Evolutionary conservation across 2,329 filamentous ascomycete genomes (phyloP), one percentile per base, ranked within the genome.

Genomic region (Talaromyces pinophilus): DNA sequence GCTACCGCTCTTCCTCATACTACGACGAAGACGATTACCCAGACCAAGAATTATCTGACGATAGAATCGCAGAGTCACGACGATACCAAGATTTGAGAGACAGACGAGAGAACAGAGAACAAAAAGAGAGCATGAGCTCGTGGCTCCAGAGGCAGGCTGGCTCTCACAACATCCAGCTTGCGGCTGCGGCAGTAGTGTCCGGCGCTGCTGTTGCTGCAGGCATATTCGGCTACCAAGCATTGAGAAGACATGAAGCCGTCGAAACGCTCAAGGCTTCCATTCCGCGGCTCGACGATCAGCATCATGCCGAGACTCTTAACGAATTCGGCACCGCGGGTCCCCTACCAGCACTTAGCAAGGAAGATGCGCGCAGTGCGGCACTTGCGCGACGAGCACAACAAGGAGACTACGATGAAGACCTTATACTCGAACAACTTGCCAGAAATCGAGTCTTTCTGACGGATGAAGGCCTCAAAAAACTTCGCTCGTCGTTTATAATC

Each of bases 341-440:
- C 67, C 67, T 68, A 42, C 72, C 71, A 52, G 75, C 71, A 52
- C 61, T 77, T 60, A 80, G 74, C 70, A 80, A 79, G 65, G 87
- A 89, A 74, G 87, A 89, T 71, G 82, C 86, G 72, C 81, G 84
- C 68, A 84, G 84, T 70, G 83, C 84, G 65, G 84, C 83, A 66
- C 81, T 89, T 54, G 87, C 87, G 48, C 81, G 83, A 64, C 81
- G 86, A 72, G 87, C 87, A 46, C 83, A 87, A 68, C 81, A 84
- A 70, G 87, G 87, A 25, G 86, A 89, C 71, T 90, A 89, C 68
- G 87, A 89, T 75, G 86, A 89, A 70, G 93, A 95, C 72, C 85
- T 99, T 52, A 94, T 98, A 66, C 86, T 96, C 57, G 95, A 99
- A 80, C 95, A 99, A 78, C 86, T 99, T 13, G 93, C 94, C 1